Evolutionary conservation across 192 early-diverging fungal genomes (phyloP), one percentile per base, ranked within the genome.

Genomic region (Podila verticillata): DNA sequence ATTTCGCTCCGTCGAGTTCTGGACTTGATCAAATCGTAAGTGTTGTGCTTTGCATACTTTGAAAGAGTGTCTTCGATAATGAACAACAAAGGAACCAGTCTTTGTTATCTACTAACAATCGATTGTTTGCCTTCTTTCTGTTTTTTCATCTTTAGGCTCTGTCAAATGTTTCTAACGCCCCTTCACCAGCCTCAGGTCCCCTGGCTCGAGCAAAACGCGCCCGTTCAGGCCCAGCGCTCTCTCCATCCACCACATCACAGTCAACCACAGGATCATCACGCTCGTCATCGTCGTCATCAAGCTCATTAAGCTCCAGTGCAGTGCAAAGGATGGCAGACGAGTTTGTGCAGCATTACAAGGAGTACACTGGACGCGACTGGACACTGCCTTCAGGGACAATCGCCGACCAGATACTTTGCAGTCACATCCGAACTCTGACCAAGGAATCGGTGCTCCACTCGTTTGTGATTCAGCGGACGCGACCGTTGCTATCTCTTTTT

Each of bases 301-400:
- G 64, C 31, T 54, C 64, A 48, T 5, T 54, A 20, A 49, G 64
- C 28, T 20, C 49, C 29, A 49, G 28, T 31, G 64, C 48, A 19
- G 54, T 65, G 48, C n/a, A 31, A 26, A 67, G 54, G 56, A 67
- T 67, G 56, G 35, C 29, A 20, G 66, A 58, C 17, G 54, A 67
- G 34, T 67, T 67, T 19, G 15, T 39, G 44, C 32, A 48, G 28
- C n/a, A 68, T 28, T 68, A 68, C 28, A 56, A 32, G 7, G 57
- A 30, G 13, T 68, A 57, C 20, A 57, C 31, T 4, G 65, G 65
- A 10, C 13, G 31, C 7, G 9, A 44, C 15, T 66, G 65, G 65
- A 66, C 12, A 34, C 13, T 39, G 2, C 48, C 65, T 22, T 56
- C 48, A n/a, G 65, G 65, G 12, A 66, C 65, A 17, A 34, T 31